Evolutionary conservation across 2,329 filamentous ascomycete species (phyloP).

Genomic region (Microcyclosporella mali): DNA sequence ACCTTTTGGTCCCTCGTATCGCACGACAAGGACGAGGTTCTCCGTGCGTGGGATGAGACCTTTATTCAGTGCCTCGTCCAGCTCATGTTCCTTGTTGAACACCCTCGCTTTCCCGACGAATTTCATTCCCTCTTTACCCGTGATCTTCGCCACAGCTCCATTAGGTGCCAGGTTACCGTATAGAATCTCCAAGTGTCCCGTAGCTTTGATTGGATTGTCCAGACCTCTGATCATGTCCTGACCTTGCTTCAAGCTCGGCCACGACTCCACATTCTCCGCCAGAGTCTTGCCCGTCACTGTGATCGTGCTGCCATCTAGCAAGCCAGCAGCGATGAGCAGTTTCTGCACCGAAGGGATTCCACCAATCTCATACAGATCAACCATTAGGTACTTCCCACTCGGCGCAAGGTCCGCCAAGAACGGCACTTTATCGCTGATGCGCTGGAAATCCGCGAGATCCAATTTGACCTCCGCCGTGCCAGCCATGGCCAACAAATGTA

Average conservation of each 20-base stretch:
- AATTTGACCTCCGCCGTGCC: slow-evolving; percentile 72
- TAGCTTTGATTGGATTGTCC: slow-evolving; percentile 74
- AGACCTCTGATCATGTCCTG: slow-evolving; percentile 80
- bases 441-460: slow-evolving; percentile 74
- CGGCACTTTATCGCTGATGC: slow-evolving; percentile 74
- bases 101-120: slow-evolving; percentile 78
- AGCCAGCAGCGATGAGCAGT: slow-evolving; percentile 66
- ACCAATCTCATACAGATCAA: slow-evolving; percentile 78
- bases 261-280: slow-evolving; percentile 70
- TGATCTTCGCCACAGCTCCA: slow-evolving; percentile 92
- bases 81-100: slow-evolving; percentile 77
- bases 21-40: slow-evolving; percentile 81
- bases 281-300: slow-evolving; percentile 83
- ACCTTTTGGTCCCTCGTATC: slow-evolving; percentile 89
- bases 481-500: slow-evolving; percentile 88
- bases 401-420: slow-evolving; percentile 83
- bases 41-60: slow-evolving; percentile 67
- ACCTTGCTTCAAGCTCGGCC: slow-evolving; percentile 66
- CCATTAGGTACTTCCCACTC: slow-evolving; percentile 78
- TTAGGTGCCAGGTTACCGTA: slow-evolving; percentile 81
- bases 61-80: slow-evolving; percentile 66
- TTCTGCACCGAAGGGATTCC: slow-evolving; percentile 83
- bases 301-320: slow-evolving; percentile 70
- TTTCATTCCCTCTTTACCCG: slow-evolving; percentile 79
- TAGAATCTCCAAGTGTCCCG: slow-evolving; percentile 83